Base-by-base conservation (phyloP, 2,329 filamentous ascomycete species). In the Pyrenophora tritici-repentis region DNA sequence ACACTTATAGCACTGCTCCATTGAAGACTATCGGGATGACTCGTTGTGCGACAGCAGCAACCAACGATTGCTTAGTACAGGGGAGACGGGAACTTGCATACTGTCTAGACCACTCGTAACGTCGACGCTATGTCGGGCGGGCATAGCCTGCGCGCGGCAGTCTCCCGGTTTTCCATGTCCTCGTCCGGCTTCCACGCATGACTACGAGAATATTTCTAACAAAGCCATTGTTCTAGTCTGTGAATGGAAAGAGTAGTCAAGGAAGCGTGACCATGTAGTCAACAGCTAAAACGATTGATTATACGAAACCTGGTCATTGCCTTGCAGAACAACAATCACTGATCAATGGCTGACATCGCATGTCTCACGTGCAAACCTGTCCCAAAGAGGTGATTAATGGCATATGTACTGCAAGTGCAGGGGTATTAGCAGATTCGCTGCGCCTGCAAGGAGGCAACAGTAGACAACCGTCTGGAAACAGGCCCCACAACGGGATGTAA, bases 51-150 rank as follows among this genome's bases (percentile, higher is more conserved):
- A 70, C 66, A 18, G 31, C 35, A 33, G n/a, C 29, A 61, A 56
- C 66, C 63, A 66, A 63, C 52, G 42, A 59, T 56, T 56, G 61
- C 53, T 46, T 49, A 47, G 51, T 39, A 52, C 49, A 50, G 36
- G 38, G 45, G 32, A 31, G 47, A 42, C 62, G 68, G 68, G 53
- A 59, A 34, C 54, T 36, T 59, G 68, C 70, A 72, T 55, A 31
- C 26, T 48, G 45, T 47, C 44, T 45, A 56, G 43, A 34, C 53
- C 43, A 50, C 14, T 32, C 56, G 66, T 50, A 58, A 65, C 64
- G 47, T 51, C 22, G 53, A 41, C 46, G 38, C 43, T 33, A 42
- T 34, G 42, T 50, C 37, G 47, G 47, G 41, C 50, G 35, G 36
- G 32, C 46, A 35, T 44, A 48, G 52, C 31, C 33, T 42, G 14